Base-by-base conservation (phyloP, 2,329 filamentous ascomycete species). In the Gnomoniopsis sp. region DNA sequence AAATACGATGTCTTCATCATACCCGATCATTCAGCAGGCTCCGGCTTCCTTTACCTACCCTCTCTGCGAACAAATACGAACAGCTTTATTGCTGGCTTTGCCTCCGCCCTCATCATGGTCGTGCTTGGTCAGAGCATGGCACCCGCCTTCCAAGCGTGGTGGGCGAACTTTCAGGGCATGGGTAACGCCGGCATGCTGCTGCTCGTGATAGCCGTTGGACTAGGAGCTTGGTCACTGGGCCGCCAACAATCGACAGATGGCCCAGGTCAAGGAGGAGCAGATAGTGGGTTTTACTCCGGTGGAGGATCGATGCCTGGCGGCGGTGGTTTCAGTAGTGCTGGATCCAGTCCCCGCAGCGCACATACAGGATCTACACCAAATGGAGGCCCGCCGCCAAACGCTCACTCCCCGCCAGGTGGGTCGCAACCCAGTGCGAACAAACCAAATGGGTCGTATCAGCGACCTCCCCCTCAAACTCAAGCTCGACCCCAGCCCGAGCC, bases 1-100 rank as follows among this genome's bases (percentile, higher is more conserved):
- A 96, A 95, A 71, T 98, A 96, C 75, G 93, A 98, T 77, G 96
- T 98, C 70, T 97, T 97, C 77, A 89, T 97, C 71, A 93, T 98
- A 68, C 93, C 93, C 8, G 91, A 93, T 49, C 92, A 96, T 73
- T 93, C 92, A 12, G 83, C 93, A 7, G 93, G 93, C 55, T 86
- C 87, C 0, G 93, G 93, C 36, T 97, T 97, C 74, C 79, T 98
- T 30, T 97, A 98, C 72, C 84, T 98, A n/a, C 93, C 93, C 0
- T 96, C 93, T 0, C 74, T 98, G 62, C 84, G 88, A 69, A 89
- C 91, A 21, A 90, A 95, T 68, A 82, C 88, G 68, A 96, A 96
- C 74, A 96, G 91, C 75, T 98, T 97, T 72, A 82, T 92, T 22
- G 92, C 93, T 3, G 93, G 93, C 30, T 91, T 92, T 66, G 89